Conservation (phyloP, 257 asterid species). For the Eustoma russellianum region DNA sequence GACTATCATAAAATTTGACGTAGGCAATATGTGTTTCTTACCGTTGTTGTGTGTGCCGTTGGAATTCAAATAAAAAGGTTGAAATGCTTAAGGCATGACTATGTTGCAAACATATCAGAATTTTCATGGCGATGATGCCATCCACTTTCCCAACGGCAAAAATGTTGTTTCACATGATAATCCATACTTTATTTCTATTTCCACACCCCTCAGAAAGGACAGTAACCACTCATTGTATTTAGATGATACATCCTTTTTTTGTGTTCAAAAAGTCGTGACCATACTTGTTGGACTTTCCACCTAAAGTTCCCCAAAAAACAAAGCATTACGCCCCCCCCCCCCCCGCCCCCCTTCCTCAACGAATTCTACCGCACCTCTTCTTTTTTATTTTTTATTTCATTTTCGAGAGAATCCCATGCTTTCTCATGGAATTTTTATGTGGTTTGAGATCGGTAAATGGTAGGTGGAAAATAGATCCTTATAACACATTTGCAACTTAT, state of each 20-base stretch:
- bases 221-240: background rate
- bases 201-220: no score
- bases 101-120: no score
- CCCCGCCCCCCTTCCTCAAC: background rate
- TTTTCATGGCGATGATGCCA: constrained; percentile 8
- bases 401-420: background rate
- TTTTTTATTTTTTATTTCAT: background rate
- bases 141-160: background rate
- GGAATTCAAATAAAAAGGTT: no score
- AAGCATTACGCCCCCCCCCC: background rate
- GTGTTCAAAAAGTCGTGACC: no score
- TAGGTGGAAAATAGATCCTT: background rate
- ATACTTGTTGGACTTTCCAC: no score
- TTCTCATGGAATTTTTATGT: background rate
- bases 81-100: no score
- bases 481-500: no score
- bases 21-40: no score
- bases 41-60: no score
- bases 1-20: no score
- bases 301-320: constrained; percentile 1
- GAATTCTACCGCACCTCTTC: background rate
- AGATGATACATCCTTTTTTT: background rate
- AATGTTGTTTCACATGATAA: background rate
- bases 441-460: background rate
- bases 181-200: background rate